Base-by-base conservation (phyloP, 2,329 filamentous ascomycete species). In the Penicillium expansum region DNA sequence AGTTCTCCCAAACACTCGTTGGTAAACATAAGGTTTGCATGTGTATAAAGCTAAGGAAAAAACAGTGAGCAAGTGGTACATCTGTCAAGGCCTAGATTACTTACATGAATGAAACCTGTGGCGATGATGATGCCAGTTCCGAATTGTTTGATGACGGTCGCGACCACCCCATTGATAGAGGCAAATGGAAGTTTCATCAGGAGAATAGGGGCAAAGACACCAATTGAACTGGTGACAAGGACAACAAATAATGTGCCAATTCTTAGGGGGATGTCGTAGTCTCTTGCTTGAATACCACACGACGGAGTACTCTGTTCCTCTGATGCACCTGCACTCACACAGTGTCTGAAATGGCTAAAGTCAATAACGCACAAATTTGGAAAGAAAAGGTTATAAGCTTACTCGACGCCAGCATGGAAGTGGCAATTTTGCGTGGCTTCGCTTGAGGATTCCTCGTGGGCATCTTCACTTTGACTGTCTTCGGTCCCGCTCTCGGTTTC, bases 321-420 rank as follows among this genome's bases (percentile, higher is more conserved):
- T 38, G 73, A 73, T 55, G 79, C 79, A 11, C 74, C 75, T 14
- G 69, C 76, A 8, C 81, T 79, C 13, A 83, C 80, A 61, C 87
- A 90, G 64, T 89, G 71, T 64, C 66, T 75, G 52, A 14, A 56
- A 48, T 27, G 33, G 48, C 30, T 20, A 58, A 59, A 45, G 51
- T 68, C 48, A 59, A 20, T 16, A 48, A 5, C 6, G 5, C 6
- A 37, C 9, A 18, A 7, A 44, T 22, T 14, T 8, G 10, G 14
- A 10, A 16, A 9, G 13, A 9, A n/a, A 9, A 13, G 8, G 1
- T 7, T 11, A 35, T 11, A n/a, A 55, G 76, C 85, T 74, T 76
- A 89, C 87, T 90, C 86, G 22, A 91, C 85, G 37, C 88, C 88
- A 10, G 87, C 87, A 64, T 92, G 88, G 71, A 88, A 90, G 67